Base-by-base conservation (phyloP, 2,329 filamentous ascomycete species). In the Achaetomium macrosporum region DNA sequence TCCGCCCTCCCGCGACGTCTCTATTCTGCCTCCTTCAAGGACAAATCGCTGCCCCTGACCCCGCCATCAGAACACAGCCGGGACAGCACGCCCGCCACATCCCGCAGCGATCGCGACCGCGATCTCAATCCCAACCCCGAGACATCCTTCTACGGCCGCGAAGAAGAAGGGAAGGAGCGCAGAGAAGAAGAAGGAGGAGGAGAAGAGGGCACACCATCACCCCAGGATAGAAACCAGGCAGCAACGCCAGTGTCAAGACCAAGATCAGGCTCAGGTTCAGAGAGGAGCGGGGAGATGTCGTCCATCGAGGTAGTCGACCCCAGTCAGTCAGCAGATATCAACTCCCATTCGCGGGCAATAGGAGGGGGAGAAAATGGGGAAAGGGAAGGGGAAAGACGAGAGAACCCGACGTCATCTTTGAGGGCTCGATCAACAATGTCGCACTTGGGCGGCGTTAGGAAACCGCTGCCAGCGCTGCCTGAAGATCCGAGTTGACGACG, bases 381-480 rank as follows among this genome's bases (percentile, higher is more conserved):
- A 42, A 16, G 41, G 43, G 4, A 44, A 49, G 33, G n/a, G 44
- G 25, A 11, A 11, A 42, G 53, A 8, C 37, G 11, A 41, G 17
- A 17, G 37, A 25, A 7, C 25, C 25, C 25, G 25, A 25, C 25
- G 4, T 25, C 25, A 4, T 25, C 25, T 4, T 25, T 25, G 7
- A 40, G 19, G 35, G 37, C 54, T 9, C 56, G 57, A 46, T 58
- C 61, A 15, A 40, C 56, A 1, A 31, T 58, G 16, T 57, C 60
- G 20, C 59, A 61, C 8, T 31, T 39, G 11, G 36, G 36, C 37
- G 50, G 54, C 7, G 51, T 58, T 10, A 57, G 43, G 43, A 69
- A 70, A 42, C 67, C 67, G 31, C 53, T 70, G 7, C 68, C 68
- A 8, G 67, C 68, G 41, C 49, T 69, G 17, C 67, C 68, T 5